Conservation (phyloP, 768 basidiomycete genomes). For the Tubosaeta brunneosetosa region DNA sequence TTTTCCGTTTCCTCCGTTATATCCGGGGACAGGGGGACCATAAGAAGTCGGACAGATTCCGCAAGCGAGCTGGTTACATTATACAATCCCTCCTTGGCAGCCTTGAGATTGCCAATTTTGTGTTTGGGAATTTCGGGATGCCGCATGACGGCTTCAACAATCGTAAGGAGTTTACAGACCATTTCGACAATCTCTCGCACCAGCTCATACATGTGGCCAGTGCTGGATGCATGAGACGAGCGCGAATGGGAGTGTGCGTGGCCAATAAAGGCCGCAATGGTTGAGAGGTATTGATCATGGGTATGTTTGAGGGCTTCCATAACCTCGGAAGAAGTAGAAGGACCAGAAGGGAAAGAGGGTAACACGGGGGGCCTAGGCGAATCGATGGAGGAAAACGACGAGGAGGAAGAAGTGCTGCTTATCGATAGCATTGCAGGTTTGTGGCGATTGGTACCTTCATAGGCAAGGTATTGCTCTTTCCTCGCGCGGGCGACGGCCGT, state of each 20-base stretch:
- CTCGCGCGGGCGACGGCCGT: slow-evolving; percentile 25
- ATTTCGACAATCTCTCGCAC: slow-evolving; percentile 93
- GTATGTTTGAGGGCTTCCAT: slow-evolving; percentile 75
- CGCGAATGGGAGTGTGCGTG: slow-evolving; percentile 93
- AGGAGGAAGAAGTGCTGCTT: slow-evolving; percentile 70
- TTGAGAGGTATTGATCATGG: slow-evolving; percentile 87
- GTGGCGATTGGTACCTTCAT: slow-evolving; percentile 38
- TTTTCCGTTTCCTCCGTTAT: slow-evolving; percentile 82
- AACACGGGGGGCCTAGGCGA: slow-evolving; percentile 43
- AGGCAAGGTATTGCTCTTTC: slow-evolving; percentile 37
- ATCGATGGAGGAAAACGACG: slow-evolving; percentile 63
- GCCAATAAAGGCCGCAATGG: slow-evolving; percentile 96
- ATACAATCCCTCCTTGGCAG: slow-evolving; percentile 78
- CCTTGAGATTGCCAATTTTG: slow-evolving; percentile 60
- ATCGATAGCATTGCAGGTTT: slow-evolving; percentile 47
- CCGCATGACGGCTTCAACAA: slow-evolving; percentile 84
- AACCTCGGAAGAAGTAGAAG: slow-evolving; percentile 62
- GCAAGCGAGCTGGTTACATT: slow-evolving; percentile 82
- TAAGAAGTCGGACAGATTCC: slow-evolving; percentile 78
- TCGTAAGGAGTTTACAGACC: slow-evolving; percentile 84
- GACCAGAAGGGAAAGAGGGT: slow-evolving; percentile 64
- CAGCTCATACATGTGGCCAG: slow-evolving; percentile 90
- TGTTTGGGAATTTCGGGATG: slow-evolving; percentile 65
- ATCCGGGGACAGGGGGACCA: slow-evolving; percentile 40
- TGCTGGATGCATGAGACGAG: slow-evolving; percentile 85